Conservation (phyloP, 202 grass and related monocot genomes). For the Carex arenaria region DNA sequence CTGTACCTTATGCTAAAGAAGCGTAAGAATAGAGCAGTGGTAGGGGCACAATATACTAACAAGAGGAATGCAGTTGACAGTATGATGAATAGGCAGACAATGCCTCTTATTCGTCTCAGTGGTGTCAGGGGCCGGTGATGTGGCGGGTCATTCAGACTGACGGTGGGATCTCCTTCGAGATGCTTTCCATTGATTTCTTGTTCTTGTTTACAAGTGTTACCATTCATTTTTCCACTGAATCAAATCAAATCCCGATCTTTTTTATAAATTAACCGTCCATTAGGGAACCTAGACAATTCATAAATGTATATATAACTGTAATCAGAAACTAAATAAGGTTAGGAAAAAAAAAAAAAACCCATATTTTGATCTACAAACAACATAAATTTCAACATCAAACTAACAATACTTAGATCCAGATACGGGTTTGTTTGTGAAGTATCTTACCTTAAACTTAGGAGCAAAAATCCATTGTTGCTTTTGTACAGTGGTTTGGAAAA, state of each 20-base stretch:
- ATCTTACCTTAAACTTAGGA: neutral
- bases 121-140: slow-evolving; percentile 43
- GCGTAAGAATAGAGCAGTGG: slow-evolving; percentile 47
- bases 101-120: slow-evolving; percentile 46
- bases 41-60: slow-evolving; percentile 65
- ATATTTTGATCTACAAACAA: neutral
- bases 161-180: slow-evolving; percentile 14
- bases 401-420: neutral
- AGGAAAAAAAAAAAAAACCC: too few species aligned
- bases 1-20: slow-evolving; percentile 84
- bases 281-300: neutral
- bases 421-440: neutral
- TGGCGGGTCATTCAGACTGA: slow-evolving; percentile 32
- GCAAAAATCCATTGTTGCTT: neutral
- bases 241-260: neutral
- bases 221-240: slow-evolving; percentile 42
- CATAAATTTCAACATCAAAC: neutral
- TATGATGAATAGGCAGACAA: slow-evolving; percentile 64
- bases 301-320: neutral
- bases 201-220: slow-evolving; percentile 10
- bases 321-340: neutral
- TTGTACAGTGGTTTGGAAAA: neutral
- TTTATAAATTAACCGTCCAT: neutral
- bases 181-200: slow-evolving; percentile 41
- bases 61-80: slow-evolving; percentile 66